Evolutionary conservation across 495 filamentous ascomycete species (phyloP).

Genomic region (Talaromyces ruber): DNA sequence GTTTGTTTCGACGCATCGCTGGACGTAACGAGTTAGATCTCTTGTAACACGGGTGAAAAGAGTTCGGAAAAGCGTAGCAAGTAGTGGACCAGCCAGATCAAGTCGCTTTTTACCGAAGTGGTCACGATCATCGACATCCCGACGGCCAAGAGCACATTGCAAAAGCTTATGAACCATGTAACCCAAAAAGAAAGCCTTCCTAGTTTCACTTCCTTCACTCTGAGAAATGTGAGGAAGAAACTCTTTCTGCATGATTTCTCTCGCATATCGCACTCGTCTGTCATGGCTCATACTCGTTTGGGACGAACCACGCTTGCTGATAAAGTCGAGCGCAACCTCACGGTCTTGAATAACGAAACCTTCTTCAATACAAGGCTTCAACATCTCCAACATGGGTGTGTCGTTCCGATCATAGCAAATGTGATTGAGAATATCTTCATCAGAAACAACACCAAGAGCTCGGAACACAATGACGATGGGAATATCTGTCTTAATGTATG

Average conservation of each 20-base stretch:
- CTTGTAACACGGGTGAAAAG: constrained; percentile 80
- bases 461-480: constrained; percentile 93
- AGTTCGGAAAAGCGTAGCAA: constrained; percentile 85
- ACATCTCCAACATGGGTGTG: constrained; percentile 92
- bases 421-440: constrained; percentile 95
- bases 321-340: constrained; percentile 91
- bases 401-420: constrained; percentile 94
- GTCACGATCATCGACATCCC: constrained; percentile 92
- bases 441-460: constrained; percentile 90
- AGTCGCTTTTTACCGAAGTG: constrained; percentile 99
- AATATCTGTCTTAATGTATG: constrained; percentile 88
- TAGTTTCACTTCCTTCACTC: constrained; percentile 87
- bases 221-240: constrained; percentile 95
- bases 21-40: constrained; percentile 82
- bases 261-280: constrained; percentile 80
- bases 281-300: constrained; percentile 65
- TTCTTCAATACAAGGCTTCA: constrained; percentile 94
- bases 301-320: constrained; percentile 79
- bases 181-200: constrained; percentile 96
- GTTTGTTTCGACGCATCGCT: constrained; percentile 81
- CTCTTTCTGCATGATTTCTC: constrained; percentile 95
- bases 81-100: constrained; percentile 86
- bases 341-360: constrained; percentile 92
- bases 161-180: constrained; percentile 97
- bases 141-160: constrained; percentile 81